These are phyloP conservation scores for Fonsecaea monophora DNA, from an alignment of 2,329 filamentous ascomycete species.

Conservation along the genomic window DNA sequence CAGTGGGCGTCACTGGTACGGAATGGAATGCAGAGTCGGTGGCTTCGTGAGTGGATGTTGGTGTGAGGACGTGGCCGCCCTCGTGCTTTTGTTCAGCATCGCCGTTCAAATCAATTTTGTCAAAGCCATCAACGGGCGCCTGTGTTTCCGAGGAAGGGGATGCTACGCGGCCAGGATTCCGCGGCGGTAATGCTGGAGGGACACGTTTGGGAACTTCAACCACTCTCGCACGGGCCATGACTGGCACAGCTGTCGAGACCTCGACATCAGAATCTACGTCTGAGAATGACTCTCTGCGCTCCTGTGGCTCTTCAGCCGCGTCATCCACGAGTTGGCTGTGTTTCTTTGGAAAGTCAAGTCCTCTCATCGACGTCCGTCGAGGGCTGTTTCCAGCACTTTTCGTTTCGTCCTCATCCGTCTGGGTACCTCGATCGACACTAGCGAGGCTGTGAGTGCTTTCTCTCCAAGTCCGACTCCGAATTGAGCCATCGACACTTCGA, in stretches of 20 bases:
- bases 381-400: slow-evolving; percentile 62
- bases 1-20: slow-evolving; percentile 35
- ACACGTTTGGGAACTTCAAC: slow-evolving; percentile 84
- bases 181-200: slow-evolving; percentile 76
- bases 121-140: slow-evolving; percentile 42
- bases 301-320: slow-evolving; percentile 14
- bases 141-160: slow-evolving; percentile 39
- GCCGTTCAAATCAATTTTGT: slow-evolving; percentile 44
- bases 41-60: slow-evolving; percentile 25
- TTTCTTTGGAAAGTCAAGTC: slow-evolving; percentile 26
- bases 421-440: slow-evolving; percentile 66
- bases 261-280: slow-evolving; percentile 46
- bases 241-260: slow-evolving; percentile 67
- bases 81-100: slow-evolving; percentile 34
- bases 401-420: slow-evolving; percentile 67
- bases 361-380: slow-evolving; percentile 35
- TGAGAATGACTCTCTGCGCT: slow-evolving; percentile 34
- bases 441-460: slow-evolving; percentile 71
- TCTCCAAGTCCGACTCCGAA: slow-evolving; percentile 70
- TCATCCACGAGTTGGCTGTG: slow-evolving; percentile 35
- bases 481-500: slow-evolving; percentile 75
- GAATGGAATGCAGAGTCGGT: slow-evolving; percentile 35
- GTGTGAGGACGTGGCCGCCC: slow-evolving; percentile 18
- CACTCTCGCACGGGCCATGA: slow-evolving; percentile 76
- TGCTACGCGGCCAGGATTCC: slow-evolving; percentile 65